Percentiles rank a stretch among this genome's conserved stretches.
phyloP scores from a whole-genome alignment of 805 yeast genomes.

The Candida ipomoeae region DNA sequence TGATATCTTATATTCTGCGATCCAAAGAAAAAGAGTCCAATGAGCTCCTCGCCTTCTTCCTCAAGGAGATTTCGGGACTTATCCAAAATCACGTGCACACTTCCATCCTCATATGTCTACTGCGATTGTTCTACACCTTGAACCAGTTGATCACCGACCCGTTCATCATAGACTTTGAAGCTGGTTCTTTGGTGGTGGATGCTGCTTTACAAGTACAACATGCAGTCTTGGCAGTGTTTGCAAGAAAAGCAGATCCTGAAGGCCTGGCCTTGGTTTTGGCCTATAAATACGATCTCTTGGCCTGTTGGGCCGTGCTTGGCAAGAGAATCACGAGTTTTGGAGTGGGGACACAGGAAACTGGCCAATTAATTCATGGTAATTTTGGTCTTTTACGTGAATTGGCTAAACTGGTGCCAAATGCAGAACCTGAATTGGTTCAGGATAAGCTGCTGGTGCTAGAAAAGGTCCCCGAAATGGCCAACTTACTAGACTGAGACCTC shows the following conservation, averaged over 20 bases:
- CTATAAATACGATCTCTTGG: conserved; percentile 34
- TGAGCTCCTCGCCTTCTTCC: conserved; percentile 14
- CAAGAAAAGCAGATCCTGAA: conserved; percentile 14
- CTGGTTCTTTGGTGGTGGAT: conserved; percentile 14
- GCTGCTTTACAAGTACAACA: conserved; percentile 24
- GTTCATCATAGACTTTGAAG: conserved; percentile 20
- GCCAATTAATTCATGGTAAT: background rate
- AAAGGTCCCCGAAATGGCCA: conserved; percentile 7
- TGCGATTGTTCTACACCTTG: conserved; percentile 27
- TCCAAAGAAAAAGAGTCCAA: conserved; percentile 12
- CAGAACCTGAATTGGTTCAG: background rate
- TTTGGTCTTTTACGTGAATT: conserved; percentile 1
- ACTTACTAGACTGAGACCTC: too few relatives aligned
- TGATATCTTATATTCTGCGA: conserved; percentile 23
- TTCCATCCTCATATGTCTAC: conserved; percentile 21
- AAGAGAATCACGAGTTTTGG: conserved; percentile 10
- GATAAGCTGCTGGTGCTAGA: conserved; percentile 6
- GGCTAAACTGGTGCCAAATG: background rate
- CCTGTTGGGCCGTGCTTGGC: conserved; percentile 30
- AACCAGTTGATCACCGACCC: conserved; percentile 32
- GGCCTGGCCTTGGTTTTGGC: conserved; percentile 18
- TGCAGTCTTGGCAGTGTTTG: conserved; percentile 15
- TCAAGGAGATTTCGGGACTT: conserved; percentile 15
- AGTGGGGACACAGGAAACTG: conserved; percentile 7
- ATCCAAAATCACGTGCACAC: conserved; percentile 9